Base-by-base conservation (phyloP, 306 rosid genomes). In the Cucumis hystrix region DNA sequence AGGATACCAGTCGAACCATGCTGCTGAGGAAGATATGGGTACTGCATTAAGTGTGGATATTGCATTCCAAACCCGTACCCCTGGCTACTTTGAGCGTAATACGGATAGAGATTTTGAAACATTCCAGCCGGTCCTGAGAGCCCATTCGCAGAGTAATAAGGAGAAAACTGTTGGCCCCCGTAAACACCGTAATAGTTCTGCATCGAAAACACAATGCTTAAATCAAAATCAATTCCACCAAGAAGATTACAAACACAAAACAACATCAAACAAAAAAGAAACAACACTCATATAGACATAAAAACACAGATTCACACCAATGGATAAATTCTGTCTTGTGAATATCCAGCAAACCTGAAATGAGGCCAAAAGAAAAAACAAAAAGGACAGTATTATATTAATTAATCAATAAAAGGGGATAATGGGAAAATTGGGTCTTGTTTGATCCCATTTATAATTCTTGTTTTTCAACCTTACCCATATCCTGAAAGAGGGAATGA, bases 141-240 rank as follows among this genome's bases (percentile, higher is more conserved):
- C 78, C 91, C 93, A 61, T 81, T 35, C 1, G 91, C 56, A 45
- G 92, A 64, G 74, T 87, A 86, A 79, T 91, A 90, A 33, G 96
- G 96, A 65, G 95, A 82, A 78, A 84, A 82, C 23, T 90, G 97
- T 77, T 92, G 97, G 75, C 91, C 89, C 41, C 98, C 96, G 86
- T 92, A 94, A n/a, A 89, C 84, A 85, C 87, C 67, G 57, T 90
- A 90, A 78, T 92, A 92, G 71, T 75, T 88, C 98, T 94, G 90
- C 74, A 55, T 79, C 39, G 20, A 78, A 25, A 72, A 72, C 76
- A 71, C 40, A 2, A 23, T 5, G 8, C 76, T 25, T 45, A 28
- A 8, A 47, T 8, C 41, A 47, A 21, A 52, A 72, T 72, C 77
- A 72, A 51, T 72, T 13, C 75, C 28, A 13, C 75, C 17, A 28